phyloP scores from a whole-genome alignment of 495 filamentous ascomycete species.

The Podospora didyma region DNA sequence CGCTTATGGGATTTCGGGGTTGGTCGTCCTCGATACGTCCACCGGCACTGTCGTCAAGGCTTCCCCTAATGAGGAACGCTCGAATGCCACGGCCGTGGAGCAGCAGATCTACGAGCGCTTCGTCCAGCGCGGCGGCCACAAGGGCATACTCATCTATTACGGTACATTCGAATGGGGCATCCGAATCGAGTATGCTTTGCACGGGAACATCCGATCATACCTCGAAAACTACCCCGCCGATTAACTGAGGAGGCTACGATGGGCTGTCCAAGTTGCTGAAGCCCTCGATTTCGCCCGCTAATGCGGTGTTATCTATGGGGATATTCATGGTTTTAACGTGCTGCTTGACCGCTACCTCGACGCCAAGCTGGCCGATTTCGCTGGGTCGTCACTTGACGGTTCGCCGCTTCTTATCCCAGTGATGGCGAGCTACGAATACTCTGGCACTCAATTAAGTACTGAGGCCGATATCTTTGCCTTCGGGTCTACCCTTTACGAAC shows the following conservation, averaged over 20 bases:
- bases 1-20: background rate
- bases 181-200: constrained; percentile 1
- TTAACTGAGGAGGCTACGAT: background rate
- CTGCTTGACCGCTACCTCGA: background rate
- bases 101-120: constrained; percentile 1
- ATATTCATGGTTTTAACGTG: background rate
- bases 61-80: background rate
- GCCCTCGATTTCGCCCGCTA: background rate
- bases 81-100: background rate
- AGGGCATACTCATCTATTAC: background rate
- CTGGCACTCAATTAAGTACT: background rate
- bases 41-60: background rate
- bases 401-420: background rate
- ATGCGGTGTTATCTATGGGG: background rate
- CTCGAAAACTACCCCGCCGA: background rate
- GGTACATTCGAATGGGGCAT: constrained; percentile 1
- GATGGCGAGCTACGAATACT: background rate
- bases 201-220: constrained; percentile 1
- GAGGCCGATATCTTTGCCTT: background rate
- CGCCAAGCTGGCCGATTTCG: constrained; percentile 2
- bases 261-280: background rate
- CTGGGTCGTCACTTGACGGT: constrained; percentile 3
- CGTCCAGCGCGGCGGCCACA: background rate
- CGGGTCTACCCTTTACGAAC: background rate
- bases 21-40: background rate